phyloP scores from a whole-genome alignment of 305 asterid genomes.

The Petunia hybrid region DNA sequence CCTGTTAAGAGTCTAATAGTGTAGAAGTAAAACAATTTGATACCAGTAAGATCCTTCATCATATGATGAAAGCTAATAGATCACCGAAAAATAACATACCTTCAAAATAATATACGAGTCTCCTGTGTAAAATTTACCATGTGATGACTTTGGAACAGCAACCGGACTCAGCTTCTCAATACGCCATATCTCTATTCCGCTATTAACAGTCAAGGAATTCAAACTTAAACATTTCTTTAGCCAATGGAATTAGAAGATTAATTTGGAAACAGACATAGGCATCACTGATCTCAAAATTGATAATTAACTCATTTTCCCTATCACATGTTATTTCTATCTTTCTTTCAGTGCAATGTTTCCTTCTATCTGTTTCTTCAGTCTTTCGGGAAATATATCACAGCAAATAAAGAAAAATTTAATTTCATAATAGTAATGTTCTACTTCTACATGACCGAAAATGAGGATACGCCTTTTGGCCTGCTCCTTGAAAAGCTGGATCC shows the following conservation, averaged over 20 bases:
- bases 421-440: conserved; percentile 26
- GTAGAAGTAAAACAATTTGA: conserved; percentile 17
- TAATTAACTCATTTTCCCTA: conserved; percentile 16
- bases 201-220: conserved; percentile 65
- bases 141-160: conserved; percentile 63
- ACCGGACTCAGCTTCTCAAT: conserved; percentile 82
- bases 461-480: conserved; percentile 99
- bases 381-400: conserved; percentile 18
- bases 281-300: conserved; percentile 21
- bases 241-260: background rate
- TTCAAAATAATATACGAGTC: conserved; percentile 90
- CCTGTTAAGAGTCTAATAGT: conserved; percentile 20
- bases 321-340: conserved; percentile 18
- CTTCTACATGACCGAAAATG: conserved; percentile 33
- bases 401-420: conserved; percentile 33
- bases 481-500: conserved; percentile 96
- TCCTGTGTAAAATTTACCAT: conserved; percentile 87
- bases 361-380: conserved; percentile 20
- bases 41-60: background rate
- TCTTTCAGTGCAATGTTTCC: conserved; percentile 1
- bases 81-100: conserved; percentile 52
- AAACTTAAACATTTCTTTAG: conserved; percentile 28
- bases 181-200: conserved; percentile 96
- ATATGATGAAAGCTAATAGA: conserved; percentile 24
- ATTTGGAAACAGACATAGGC: conserved; percentile 22